Evolutionary conservation across 495 filamentous ascomycete species (phyloP).

Genomic region (Zalerion maritima): DNA sequence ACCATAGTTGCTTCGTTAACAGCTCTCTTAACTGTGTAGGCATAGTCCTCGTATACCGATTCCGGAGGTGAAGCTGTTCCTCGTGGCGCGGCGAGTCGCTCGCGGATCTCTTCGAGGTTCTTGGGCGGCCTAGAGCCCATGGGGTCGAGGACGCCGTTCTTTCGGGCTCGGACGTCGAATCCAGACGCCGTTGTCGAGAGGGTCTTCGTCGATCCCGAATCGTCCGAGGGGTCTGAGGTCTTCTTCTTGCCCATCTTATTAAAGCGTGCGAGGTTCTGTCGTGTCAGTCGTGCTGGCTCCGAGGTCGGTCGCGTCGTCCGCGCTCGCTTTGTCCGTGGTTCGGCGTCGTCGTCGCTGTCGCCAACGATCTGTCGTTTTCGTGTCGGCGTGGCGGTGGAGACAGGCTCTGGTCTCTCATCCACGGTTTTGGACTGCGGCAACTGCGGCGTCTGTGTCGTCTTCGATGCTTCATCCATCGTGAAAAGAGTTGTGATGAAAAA

Average conservation of each 20-base stretch:
- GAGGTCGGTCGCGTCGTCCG: conserved; percentile 9
- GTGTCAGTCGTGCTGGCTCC: conserved; percentile 13
- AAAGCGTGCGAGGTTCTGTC: conserved; percentile 13
- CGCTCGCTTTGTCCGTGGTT: conserved; percentile 8
- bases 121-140: conserved; percentile 9
- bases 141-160: conserved; percentile 15
- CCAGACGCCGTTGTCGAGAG: conserved; percentile 13
- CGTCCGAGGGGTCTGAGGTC: conserved; percentile 8
- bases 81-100: conserved; percentile 9
- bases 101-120: conserved; percentile 14
- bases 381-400: too few species aligned
- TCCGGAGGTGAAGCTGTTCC: conserved; percentile 14
- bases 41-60: conserved; percentile 10
- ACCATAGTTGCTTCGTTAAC: conserved; percentile 12
- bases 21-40: conserved; percentile 6
- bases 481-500: too few species aligned
- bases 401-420: too few species aligned
- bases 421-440: too few species aligned
- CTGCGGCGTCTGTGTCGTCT: too few species aligned
- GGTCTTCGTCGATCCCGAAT: conserved; percentile 10
- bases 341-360: conserved; percentile 6
- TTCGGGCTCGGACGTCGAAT: conserved; percentile 12
- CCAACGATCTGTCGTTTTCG: too few species aligned
- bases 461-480: too few species aligned
- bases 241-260: conserved; percentile 13